Base-by-base conservation (phyloP, 805 yeast species). In the Clavispora phyllophila region DNA sequence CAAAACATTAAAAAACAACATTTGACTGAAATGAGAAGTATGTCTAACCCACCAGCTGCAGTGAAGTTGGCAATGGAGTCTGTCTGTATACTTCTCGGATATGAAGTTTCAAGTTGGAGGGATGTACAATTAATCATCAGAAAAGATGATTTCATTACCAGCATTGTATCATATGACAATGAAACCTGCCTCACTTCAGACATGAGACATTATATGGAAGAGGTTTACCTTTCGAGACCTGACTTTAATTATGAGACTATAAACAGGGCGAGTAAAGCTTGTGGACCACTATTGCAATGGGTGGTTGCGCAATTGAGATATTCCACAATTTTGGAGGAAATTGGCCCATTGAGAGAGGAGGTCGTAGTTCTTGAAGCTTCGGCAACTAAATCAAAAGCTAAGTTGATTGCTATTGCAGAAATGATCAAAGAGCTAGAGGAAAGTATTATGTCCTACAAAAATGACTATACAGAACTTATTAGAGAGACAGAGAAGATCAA, bases 201-300 rank as follows among this genome's bases (percentile, higher is more conserved):
- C 4, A 51, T 82, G n/a, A 65, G 87, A 26, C 53, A 63, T 0
- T 68, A 63, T 41, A 79, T 91, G 81, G 81, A 81, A 31, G 49
- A 59, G 1, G 70, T 68, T 2, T 91, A 84, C 54, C 61, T 90
- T 9, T 66, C 82, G 0, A 67, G 80, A 41, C 75, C 81, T 0
- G 83, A 78, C 40, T 90, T 76, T 58, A 87, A 77, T 32, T 84
- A 65, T 53, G 89, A 82, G 37, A 65, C 85, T 0, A 96, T 87
- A 0, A 78, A 85, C 53, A 70, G 97, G 31, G 98, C 98, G 4
- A 84, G 95, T 61, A 88, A 86, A 56, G 97, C 97, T 0, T 88
- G 97, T 66, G 98, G 96, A 0, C 98, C 98, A 0, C 65, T 91
- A 27, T 56, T 85, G 15, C 82, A 81, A 47, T 91, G 98, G 98